Percentiles rank a stretch among this genome's conserved stretches.
phyloP scores from a whole-genome alignment of 768 basidiomycete genomes.

The Ramaria sp. region DNA sequence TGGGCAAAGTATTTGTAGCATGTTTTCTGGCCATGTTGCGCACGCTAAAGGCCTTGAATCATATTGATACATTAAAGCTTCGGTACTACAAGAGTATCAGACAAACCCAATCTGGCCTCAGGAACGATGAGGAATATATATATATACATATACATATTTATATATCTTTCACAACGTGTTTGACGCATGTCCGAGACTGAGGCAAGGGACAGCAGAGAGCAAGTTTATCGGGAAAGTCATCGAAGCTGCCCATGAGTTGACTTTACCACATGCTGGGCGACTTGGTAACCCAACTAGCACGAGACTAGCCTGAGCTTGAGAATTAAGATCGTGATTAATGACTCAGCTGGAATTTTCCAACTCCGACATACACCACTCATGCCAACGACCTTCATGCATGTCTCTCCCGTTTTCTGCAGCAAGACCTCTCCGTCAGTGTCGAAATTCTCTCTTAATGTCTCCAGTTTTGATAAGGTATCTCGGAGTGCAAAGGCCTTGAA shows the following conservation, averaged over 20 bases:
- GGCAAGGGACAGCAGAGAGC: neutral
- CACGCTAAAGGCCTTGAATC: neutral
- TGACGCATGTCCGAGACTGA: slow-evolving; percentile 7
- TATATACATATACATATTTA: too few species aligned
- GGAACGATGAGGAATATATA: slow-evolving; percentile 2
- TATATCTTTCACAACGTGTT: slow-evolving; percentile 4
- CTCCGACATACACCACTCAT: neutral
- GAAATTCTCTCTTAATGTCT: neutral
- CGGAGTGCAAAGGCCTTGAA: too few species aligned
- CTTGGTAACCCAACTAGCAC: neutral
- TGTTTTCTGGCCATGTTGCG: neutral
- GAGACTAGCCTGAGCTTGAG: too few species aligned
- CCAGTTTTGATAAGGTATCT: neutral
- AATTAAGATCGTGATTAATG: too few species aligned
- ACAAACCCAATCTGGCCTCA: slow-evolving; percentile 1
- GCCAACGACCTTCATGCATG: neutral
- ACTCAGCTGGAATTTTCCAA: neutral
- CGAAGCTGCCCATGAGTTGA: neutral
- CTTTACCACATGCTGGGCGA: neutral
- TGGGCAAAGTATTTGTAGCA: neutral
- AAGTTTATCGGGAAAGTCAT: neutral
- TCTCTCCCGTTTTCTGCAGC: neutral
- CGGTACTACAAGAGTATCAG: neutral
- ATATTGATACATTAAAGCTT: neutral
- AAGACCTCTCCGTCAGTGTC: neutral